Evolutionary conservation across 257 asterid species (phyloP).

Genomic region (Anisodus tanguticus): DNA sequence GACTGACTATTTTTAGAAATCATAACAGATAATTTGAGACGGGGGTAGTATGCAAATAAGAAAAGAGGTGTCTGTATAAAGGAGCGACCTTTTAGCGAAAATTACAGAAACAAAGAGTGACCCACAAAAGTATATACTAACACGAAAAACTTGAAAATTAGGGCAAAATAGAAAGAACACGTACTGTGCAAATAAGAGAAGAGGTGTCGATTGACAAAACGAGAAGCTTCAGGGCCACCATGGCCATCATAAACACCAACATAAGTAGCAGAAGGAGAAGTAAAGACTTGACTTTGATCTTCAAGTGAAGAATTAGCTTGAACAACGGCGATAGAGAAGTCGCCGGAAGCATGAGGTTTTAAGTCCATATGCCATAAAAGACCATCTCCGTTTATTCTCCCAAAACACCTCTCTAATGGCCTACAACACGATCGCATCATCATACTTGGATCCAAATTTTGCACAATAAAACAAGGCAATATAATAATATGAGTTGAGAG

Average conservation of each 20-base stretch:
- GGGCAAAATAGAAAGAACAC: background rate
- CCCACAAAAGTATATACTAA: background rate
- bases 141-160: background rate
- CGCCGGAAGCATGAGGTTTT: constrained; percentile 86
- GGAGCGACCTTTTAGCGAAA: too few relatives aligned
- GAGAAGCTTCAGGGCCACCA: constrained; percentile 97
- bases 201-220: constrained; percentile 79
- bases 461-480: background rate
- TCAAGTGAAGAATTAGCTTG: constrained; percentile 91
- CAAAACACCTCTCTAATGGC: constrained; percentile 61
- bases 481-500: background rate
- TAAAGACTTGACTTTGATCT: constrained; percentile 92
- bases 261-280: constrained; percentile 88
- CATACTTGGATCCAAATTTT: constrained; percentile 20
- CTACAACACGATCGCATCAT: constrained; percentile 75
- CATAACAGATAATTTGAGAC: too few relatives aligned
- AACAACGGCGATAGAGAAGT: constrained; percentile 87
- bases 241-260: constrained; percentile 97
- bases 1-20: too few relatives aligned
- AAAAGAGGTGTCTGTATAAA: too few relatives aligned
- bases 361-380: constrained; percentile 83
- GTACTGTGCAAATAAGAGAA: constrained; percentile 80
- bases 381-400: constrained; percentile 67
- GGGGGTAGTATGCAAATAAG: too few relatives aligned
- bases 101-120: background rate